These are phyloP conservation scores for Hanseniaspora thailandica DNA, from an alignment of 805 yeast genomes.

Conservation along the genomic window DNA sequence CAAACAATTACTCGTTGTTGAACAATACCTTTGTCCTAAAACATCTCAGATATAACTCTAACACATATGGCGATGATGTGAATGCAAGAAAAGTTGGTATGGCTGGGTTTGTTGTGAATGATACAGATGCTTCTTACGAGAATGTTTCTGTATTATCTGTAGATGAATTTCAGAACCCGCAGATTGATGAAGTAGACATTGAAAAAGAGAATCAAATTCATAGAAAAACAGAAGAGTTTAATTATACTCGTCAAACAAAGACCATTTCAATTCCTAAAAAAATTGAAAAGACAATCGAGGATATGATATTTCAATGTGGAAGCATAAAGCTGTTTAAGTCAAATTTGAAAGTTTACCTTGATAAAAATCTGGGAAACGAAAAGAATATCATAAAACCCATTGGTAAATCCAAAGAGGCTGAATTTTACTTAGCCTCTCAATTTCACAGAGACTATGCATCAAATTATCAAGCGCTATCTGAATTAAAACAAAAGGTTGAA, in stretches of 20 bases:
- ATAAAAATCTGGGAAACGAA: not conserved
- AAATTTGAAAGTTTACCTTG: not conserved
- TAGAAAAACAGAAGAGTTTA: not conserved
- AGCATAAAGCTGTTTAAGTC: not conserved
- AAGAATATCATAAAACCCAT: conserved; percentile 19
- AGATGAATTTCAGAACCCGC: not conserved
- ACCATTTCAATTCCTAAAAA: not conserved
- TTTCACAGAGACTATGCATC: conserved; percentile 75
- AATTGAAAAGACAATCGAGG: not conserved
- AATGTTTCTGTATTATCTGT: not conserved
- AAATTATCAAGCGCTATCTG: conserved; percentile 50
- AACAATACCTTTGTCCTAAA: not conserved
- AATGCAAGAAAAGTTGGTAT: not conserved
- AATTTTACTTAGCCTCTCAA: conserved; percentile 67
- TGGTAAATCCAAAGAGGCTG: conserved; percentile 42
- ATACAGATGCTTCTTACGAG: not conserved
- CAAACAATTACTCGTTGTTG: no score
- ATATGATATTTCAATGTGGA: not conserved
- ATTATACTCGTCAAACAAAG: not conserved
- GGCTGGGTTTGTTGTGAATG: conserved; percentile 8
- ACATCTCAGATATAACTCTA: not conserved
- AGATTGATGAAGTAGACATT: not conserved
- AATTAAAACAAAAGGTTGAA: conserved; percentile 48
- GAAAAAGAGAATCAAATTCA: not conserved
- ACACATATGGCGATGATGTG: not conserved